Conservation (phyloP, 2,329 filamentous ascomycete genomes). For the Clonostachys chloroleuca region DNA sequence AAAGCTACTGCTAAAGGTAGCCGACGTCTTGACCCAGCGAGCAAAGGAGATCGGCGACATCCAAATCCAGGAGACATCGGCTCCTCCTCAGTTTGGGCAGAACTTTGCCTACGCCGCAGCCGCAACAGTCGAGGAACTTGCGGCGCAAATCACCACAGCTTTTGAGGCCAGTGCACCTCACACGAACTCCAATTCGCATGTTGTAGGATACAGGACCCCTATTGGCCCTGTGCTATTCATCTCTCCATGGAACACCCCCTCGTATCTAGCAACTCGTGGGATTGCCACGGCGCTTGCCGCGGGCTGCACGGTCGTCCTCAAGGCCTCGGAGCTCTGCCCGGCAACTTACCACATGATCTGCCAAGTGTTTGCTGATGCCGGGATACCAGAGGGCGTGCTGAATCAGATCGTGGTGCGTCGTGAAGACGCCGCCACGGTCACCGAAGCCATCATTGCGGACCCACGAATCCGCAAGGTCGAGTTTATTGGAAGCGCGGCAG, state of each 20-base stretch:
- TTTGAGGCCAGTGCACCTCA: background rate
- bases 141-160: too few species aligned
- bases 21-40: too few species aligned
- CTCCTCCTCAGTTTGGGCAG: too few species aligned
- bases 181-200: too few species aligned
- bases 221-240: too few species aligned
- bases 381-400: constrained; percentile 65
- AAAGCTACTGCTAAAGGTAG: too few species aligned
- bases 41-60: too few species aligned
- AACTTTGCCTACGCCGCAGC: too few species aligned
- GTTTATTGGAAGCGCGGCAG: constrained; percentile 34
- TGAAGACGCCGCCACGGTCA: constrained; percentile 60
- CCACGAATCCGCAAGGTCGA: constrained; percentile 25
- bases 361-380: constrained; percentile 61
- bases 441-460: constrained; percentile 55
- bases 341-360: constrained; percentile 55
- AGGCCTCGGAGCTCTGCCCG: constrained; percentile 62
- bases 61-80: too few species aligned
- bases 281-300: constrained; percentile 59
- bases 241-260: too few species aligned
- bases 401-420: constrained; percentile 63
- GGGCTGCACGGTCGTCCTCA: constrained; percentile 67
- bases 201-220: too few species aligned
- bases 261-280: constrained; percentile 28
- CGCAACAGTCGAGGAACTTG: too few species aligned